Base-by-base conservation (phyloP, 1,284 basidiomycete species). In the Fistulinella staudtii region DNA sequence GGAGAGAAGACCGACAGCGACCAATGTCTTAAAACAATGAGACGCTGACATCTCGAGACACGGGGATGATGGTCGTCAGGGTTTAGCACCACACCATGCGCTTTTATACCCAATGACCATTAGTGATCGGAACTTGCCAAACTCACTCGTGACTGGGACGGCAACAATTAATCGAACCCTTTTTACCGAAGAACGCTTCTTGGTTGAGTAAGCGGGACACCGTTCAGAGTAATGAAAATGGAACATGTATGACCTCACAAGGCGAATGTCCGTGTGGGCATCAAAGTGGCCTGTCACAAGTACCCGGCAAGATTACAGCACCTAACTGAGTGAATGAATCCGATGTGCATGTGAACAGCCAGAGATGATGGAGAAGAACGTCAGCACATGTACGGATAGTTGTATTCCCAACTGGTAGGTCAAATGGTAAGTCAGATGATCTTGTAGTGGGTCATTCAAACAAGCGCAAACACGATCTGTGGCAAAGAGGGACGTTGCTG, bases 381-480 rank as follows among this genome's bases (percentile, higher is more conserved):
- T 8, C 24, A 15, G 17, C 15, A 37, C 23, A 18, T 39, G 27
- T 21, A 17, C 30, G n/a, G n/a, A n/a, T n/a, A n/a, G n/a, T n/a
- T n/a, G n/a, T n/a, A n/a, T n/a, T n/a, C n/a, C n/a, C n/a, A n/a
- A n/a, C n/a, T n/a, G n/a, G n/a, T n/a, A n/a, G n/a, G n/a, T n/a
- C n/a, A n/a, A n/a, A n/a, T n/a, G n/a, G n/a, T n/a, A n/a, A n/a
- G n/a, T n/a, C n/a, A n/a, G n/a, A n/a, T n/a, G n/a, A n/a, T n/a
- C n/a, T n/a, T n/a, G n/a, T n/a, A n/a, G n/a, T n/a, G n/a, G n/a
- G n/a, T n/a, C n/a, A n/a, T n/a, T n/a, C 21, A 57, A 61, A 60
- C 46, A 61, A 27, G 13, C 27, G 24, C 52, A 60, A 60, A 61
- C 17, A 55, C 17, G 38, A 45, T 56, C 47, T 49, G 54, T 57